Conservation (phyloP, 495 filamentous ascomycete species). For the Aspergillus coremiiformis region DNA sequence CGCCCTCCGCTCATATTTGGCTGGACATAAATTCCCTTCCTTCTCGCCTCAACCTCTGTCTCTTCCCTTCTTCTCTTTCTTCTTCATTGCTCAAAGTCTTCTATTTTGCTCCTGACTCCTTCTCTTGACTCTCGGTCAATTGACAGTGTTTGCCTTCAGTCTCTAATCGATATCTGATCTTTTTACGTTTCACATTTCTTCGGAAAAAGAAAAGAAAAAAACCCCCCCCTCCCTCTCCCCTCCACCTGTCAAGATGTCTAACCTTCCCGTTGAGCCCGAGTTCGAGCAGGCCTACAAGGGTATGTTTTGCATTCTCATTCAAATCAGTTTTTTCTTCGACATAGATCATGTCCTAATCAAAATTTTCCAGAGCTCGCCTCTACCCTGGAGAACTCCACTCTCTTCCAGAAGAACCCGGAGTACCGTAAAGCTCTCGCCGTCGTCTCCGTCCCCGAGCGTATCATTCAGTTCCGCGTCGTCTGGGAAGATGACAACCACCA, state of each 20-base stretch:
- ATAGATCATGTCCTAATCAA: background rate
- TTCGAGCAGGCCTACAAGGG: conserved; percentile 99
- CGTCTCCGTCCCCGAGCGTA: conserved; percentile 85
- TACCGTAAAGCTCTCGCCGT: conserved; percentile 85
- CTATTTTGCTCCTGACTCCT: background rate
- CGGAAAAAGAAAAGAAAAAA: too few species aligned
- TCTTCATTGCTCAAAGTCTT: background rate
- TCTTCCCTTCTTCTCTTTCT: conserved; percentile 1
- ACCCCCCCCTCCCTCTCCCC: background rate
- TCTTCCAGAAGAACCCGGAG: conserved; percentile 91
- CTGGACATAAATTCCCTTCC: conserved; percentile 15
- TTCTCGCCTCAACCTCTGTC: conserved; percentile 3
- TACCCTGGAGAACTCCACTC: conserved; percentile 85
- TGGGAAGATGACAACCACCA: conserved; percentile 89
- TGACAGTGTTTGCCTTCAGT: background rate
- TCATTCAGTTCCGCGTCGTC: conserved; percentile 94
- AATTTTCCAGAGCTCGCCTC: conserved; percentile 69
- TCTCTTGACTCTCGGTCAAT: background rate
- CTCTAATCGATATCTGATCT: conserved; percentile 6
- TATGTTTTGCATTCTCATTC: conserved; percentile 31
- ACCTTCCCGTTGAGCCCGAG: conserved; percentile 84
- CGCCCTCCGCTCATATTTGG: conserved; percentile 11
- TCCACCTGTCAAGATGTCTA: conserved; percentile 56
- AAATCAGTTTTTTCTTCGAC: background rate
- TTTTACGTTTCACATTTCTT: background rate